phyloP scores from a whole-genome alignment of 331 rosid genomes.

The Pyrus hybrid region DNA sequence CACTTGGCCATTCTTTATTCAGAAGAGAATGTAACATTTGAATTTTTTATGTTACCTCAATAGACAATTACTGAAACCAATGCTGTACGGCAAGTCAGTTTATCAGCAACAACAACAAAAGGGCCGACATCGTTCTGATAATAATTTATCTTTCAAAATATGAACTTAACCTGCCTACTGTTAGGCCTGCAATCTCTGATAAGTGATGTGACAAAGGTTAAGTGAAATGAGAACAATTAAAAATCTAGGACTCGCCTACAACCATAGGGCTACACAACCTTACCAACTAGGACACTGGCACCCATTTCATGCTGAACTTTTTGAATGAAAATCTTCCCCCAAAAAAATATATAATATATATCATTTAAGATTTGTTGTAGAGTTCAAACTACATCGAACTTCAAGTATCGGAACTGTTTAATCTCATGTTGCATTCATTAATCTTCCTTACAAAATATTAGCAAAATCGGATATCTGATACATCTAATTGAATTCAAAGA shows the following conservation, averaged over 20 bases:
- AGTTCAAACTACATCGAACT: rapidly evolving
- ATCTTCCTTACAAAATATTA: too few species aligned
- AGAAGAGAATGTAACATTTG: neutral
- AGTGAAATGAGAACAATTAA: neutral
- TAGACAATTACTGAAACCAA: conserved; percentile 5
- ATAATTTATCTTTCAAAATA: neutral
- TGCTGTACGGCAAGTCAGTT: conserved; percentile 5
- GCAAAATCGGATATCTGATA: too few species aligned
- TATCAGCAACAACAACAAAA: neutral
- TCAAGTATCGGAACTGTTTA: too few species aligned
- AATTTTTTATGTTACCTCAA: neutral
- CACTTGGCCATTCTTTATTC: neutral
- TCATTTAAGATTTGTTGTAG: too few species aligned
- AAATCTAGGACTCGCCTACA: neutral
- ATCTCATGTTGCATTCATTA: rapidly evolving
- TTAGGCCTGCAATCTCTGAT: neutral
- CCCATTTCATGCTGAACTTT: neutral
- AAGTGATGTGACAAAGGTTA: neutral
- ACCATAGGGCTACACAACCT: neutral
- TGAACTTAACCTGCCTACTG: neutral
- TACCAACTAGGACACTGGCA: neutral
- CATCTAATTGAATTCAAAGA: too few species aligned
- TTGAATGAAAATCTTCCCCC: neutral
- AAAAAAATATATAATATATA: too few species aligned
- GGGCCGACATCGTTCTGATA: neutral